Evolutionary conservation across 1,139 yeast genomes (phyloP).

Genomic region (Pneumocystis murina): DNA sequence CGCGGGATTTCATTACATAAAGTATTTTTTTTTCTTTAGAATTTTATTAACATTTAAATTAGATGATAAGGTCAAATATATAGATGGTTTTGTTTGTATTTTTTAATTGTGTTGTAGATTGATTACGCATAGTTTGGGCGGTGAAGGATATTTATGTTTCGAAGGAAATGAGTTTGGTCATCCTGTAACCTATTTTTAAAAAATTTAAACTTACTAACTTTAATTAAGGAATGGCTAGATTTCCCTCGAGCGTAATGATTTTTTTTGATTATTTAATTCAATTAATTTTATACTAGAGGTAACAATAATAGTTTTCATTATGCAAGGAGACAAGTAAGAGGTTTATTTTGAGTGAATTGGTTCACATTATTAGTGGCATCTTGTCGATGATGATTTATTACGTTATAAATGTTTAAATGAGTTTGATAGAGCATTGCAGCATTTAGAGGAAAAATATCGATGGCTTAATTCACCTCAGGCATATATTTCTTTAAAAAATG

Average conservation of each 20-base stretch:
- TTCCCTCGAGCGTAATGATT: constrained; percentile 51
- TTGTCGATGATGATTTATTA: constrained; percentile 62
- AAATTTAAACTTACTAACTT: not conserved
- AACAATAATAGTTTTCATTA: constrained; percentile 81
- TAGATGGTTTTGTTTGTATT: not conserved
- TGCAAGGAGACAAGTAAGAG: constrained; percentile 58
- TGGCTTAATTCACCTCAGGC: constrained; percentile 57
- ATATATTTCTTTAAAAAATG: not conserved
- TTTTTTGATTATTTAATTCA: not conserved
- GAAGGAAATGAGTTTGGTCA: constrained; percentile 98
- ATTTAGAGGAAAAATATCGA: constrained; percentile 49
- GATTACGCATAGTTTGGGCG: constrained; percentile 76
- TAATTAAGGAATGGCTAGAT: constrained; percentile 66
- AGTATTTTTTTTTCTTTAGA: constrained; percentile 23
- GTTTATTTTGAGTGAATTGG: not conserved
- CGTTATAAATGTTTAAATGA: constrained; percentile 63
- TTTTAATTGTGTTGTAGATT: constrained; percentile 41
- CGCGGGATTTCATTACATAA: constrained; percentile 86
- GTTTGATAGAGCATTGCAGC: constrained; percentile 77
- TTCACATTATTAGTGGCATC: constrained; percentile 36
- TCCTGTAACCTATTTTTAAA: constrained; percentile 29
- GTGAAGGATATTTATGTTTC: constrained; percentile 88
- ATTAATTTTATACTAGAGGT: constrained; percentile 27
- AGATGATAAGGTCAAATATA: not conserved
- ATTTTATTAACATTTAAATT: not conserved